Percentiles rank a stretch among this genome's conserved stretches.
Conservation (phyloP, 805 yeast species). For the Lipomyces yamadae region DNA sequence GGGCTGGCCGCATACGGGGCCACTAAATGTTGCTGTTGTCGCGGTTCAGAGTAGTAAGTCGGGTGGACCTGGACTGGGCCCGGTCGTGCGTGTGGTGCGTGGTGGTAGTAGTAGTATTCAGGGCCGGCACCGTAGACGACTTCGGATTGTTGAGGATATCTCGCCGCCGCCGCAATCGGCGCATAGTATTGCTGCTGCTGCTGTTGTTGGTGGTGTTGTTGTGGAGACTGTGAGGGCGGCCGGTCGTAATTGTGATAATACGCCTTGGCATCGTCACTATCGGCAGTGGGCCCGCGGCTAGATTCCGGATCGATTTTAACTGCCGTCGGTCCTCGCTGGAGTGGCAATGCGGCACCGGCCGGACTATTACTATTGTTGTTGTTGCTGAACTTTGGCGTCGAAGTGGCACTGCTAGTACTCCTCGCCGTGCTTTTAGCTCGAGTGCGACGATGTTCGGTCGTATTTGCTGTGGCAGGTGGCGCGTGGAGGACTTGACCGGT, state of each 20-base stretch:
- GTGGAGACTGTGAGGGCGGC: neutral
- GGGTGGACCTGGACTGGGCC: neutral
- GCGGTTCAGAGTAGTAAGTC: slow-evolving; percentile 1
- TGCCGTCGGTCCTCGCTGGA: no score
- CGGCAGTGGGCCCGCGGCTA: no score
- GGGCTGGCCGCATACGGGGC: neutral
- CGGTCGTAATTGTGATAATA: neutral
- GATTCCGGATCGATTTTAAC: no score
- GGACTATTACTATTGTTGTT: no score
- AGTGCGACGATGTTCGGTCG: no score
- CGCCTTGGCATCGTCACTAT: neutral
- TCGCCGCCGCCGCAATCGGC: neutral
- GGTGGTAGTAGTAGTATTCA: neutral
- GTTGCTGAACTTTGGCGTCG: no score
- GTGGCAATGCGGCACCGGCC: no score
- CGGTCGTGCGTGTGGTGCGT: neutral
- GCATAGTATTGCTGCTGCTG: neutral
- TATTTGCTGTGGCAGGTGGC: no score
- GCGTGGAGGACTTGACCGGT: no score
- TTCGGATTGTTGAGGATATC: neutral
- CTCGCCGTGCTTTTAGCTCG: no score
- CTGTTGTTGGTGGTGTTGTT: neutral
- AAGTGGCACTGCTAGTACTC: no score
- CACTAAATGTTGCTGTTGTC: neutral
- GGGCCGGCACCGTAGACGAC: no score